Evolutionary conservation across 805 yeast species (phyloP).

Genomic region (Wickerhamomyces silvicola): DNA sequence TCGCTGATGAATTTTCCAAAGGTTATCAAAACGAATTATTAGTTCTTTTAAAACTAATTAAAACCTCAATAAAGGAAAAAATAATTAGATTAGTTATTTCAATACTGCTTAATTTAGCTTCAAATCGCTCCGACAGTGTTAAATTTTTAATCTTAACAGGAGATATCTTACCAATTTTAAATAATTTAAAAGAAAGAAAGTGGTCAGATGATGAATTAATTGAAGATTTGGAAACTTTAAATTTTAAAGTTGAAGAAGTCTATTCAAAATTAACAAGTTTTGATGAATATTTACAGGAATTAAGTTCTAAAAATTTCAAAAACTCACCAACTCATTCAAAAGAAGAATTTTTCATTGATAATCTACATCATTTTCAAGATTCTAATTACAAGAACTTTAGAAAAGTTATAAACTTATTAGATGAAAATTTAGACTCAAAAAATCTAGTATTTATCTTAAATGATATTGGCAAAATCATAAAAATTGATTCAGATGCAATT

Average conservation of each 20-base stretch:
- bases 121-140: slow-evolving; percentile 39
- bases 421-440: slow-evolving; percentile 28
- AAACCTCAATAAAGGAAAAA: slow-evolving; percentile 86
- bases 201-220: slow-evolving; percentile 93
- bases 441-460: slow-evolving; percentile 56
- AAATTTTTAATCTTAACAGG: slow-evolving; percentile 67
- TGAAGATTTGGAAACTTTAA: slow-evolving; percentile 56
- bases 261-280: slow-evolving; percentile 80
- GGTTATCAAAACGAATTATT: slow-evolving; percentile 42
- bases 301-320: slow-evolving; percentile 66
- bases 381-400: slow-evolving; percentile 68
- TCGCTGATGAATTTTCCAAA: slow-evolving; percentile 48
- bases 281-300: slow-evolving; percentile 85
- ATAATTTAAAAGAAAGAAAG: slow-evolving; percentile 73
- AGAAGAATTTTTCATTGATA: slow-evolving; percentile 85
- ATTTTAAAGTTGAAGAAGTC: slow-evolving; percentile 58
- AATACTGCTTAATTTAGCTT: slow-evolving; percentile 56
- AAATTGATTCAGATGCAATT: slow-evolving; percentile 55
- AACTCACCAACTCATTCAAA: slow-evolving; percentile 94
- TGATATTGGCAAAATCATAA: slow-evolving; percentile 59
- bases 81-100: slow-evolving; percentile 80
- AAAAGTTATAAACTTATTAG: slow-evolving; percentile 49
- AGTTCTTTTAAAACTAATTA: slow-evolving; percentile 46
- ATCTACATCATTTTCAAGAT: slow-evolving; percentile 68
- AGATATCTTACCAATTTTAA: slow-evolving; percentile 64